These are phyloP conservation scores for Tetrapisispora fleetii DNA, from an alignment of 805 yeast genomes.

Conservation along the genomic window DNA sequence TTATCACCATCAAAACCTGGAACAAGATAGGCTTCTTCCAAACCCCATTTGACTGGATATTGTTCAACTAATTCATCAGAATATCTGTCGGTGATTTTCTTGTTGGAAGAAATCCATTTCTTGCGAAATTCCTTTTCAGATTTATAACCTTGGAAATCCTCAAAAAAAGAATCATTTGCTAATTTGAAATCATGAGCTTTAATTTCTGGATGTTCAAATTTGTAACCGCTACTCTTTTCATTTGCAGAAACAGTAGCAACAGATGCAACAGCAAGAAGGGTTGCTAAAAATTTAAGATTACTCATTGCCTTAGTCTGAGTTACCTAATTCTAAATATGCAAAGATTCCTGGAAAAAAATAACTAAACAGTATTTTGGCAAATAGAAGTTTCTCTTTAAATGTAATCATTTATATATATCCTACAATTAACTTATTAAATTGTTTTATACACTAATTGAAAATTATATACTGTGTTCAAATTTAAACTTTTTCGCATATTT, in stretches of 20 bases:
- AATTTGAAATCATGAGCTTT: background rate
- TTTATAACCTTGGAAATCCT: conserved; percentile 43
- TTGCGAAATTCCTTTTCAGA: conserved; percentile 30
- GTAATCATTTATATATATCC: too few species aligned
- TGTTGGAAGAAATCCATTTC: conserved; percentile 40
- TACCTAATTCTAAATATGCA: background rate
- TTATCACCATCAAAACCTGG: conserved; percentile 38
- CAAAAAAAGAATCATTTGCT: conserved; percentile 42
- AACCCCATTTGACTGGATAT: conserved; percentile 16
- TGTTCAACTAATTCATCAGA: conserved; percentile 31
- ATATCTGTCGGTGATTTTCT: conserved; percentile 9
- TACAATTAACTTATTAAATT: too few species aligned
- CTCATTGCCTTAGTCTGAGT: background rate
- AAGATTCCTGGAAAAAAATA: too few species aligned
- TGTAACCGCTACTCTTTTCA: background rate
- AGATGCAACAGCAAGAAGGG: background rate
- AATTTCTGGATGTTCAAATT: conserved; percentile 3
- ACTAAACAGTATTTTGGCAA: too few species aligned
- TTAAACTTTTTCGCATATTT: background rate
- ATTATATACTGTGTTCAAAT: too few species aligned
- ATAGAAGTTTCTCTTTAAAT: too few species aligned
- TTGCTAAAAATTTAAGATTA: background rate
- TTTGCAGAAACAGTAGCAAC: background rate
- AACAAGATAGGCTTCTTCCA: conserved; percentile 39
- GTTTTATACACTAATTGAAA: too few species aligned